These are phyloP conservation scores for Carpinus fangiana DNA, from an alignment of 306 rosid genomes.

Conservation along the genomic window DNA sequence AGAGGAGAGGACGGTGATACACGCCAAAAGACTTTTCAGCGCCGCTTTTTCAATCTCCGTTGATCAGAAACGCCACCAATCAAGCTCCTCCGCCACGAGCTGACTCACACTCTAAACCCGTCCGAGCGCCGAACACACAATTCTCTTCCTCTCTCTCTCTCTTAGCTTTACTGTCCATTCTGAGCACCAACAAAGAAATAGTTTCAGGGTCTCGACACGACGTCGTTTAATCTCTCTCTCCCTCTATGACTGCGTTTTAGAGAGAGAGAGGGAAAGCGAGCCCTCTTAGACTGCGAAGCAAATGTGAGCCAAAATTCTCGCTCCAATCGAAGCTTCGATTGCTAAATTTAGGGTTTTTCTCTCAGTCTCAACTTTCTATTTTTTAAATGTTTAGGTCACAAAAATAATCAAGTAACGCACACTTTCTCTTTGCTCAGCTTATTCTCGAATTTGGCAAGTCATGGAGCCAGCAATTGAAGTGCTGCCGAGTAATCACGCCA, in stretches of 20 bases:
- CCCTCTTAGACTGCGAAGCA: background rate
- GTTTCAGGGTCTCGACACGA: background rate
- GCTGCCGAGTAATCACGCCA: slow-evolving; percentile 21
- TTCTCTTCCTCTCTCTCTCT: background rate
- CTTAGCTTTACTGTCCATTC: background rate
- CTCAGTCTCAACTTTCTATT: background rate
- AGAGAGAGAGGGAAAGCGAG: background rate
- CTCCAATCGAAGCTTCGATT: background rate
- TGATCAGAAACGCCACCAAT: no score
- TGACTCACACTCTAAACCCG: no score
- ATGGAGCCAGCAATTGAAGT: slow-evolving; percentile 45
- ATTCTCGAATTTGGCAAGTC: slow-evolving; percentile 5
- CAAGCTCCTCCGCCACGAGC: background rate
- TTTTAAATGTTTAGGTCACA: background rate
- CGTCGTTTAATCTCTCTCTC: background rate
- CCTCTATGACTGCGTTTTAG: background rate
- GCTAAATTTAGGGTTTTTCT: background rate
- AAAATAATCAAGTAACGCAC: background rate
- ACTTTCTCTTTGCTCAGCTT: slow-evolving; percentile 23
- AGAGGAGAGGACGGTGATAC: no score
- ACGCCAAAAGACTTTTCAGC: no score
- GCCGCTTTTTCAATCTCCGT: no score
- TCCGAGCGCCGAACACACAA: background rate
- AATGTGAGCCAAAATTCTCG: background rate
- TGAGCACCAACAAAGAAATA: background rate